Percentiles rank a stretch among this genome's conserved stretches.
These are phyloP conservation scores for Thelonectria olida DNA, from an alignment of 2,329 filamentous ascomycete genomes.

Conservation along the genomic window DNA sequence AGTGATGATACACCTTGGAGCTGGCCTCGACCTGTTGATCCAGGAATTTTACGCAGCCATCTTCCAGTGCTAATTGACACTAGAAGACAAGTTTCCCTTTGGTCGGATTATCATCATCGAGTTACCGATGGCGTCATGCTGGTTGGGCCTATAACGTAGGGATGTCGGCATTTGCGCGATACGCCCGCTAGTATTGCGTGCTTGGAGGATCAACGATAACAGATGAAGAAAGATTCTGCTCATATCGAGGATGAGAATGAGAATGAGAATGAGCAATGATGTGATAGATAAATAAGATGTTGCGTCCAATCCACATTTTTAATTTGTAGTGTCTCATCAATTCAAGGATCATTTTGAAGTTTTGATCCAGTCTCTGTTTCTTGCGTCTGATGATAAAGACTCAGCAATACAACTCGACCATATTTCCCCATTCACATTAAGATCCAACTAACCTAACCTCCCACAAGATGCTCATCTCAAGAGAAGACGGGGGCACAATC, in stretches of 20 bases:
- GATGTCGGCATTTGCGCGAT: conserved; percentile 7
- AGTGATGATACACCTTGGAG: not conserved
- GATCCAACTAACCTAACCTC: not conserved
- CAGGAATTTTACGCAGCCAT: not conserved
- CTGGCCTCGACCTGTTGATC: not conserved
- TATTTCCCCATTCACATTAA: not conserved
- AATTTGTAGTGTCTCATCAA: no score
- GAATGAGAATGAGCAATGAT: not conserved
- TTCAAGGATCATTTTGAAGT: no score
- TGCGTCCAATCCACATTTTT: not conserved
- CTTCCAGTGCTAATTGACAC: not conserved
- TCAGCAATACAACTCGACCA: not conserved
- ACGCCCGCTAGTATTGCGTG: conserved; percentile 17
- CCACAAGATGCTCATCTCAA: not conserved
- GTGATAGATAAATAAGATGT: not conserved
- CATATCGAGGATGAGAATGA: not conserved
- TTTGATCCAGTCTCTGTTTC: no score
- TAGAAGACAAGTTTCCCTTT: conserved; percentile 1
- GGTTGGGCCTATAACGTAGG: conserved; percentile 10
- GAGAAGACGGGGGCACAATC: conserved; percentile 21
- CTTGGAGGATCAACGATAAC: conserved; percentile 7
- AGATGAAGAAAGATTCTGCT: no score
- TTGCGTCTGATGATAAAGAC: no score
- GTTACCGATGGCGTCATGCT: conserved; percentile 14
- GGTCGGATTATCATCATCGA: conserved; percentile 1